phyloP scores from a whole-genome alignment of 2,329 filamentous ascomycete genomes.

The Alternaria ventricosa region DNA sequence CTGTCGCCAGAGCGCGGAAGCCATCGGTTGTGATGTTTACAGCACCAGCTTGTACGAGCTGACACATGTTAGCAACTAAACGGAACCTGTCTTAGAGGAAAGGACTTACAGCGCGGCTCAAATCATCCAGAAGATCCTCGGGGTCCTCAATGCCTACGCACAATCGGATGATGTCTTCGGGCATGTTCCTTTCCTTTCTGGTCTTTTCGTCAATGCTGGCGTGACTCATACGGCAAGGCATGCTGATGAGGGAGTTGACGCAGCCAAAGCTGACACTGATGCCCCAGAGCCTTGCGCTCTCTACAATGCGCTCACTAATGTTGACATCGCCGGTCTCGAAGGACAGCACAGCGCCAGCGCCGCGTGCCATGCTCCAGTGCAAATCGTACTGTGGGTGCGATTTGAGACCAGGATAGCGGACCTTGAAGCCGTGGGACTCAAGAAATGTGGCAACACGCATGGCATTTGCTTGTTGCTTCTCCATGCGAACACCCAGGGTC shows the following conservation, averaged over 20 bases:
- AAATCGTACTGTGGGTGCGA: slow-evolving; percentile 96
- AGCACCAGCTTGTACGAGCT: slow-evolving; percentile 89
- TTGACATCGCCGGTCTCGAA: slow-evolving; percentile 91
- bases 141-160: slow-evolving; percentile 97
- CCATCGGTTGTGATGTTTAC: slow-evolving; percentile 85
- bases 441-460: slow-evolving; percentile 91
- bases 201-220: slow-evolving; percentile 98
- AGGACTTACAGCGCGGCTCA: slow-evolving; percentile 82
- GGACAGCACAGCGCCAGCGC: slow-evolving; percentile 89
- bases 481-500: slow-evolving; percentile 96
- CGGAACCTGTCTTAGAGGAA: not conserved
- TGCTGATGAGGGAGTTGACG: slow-evolving; percentile 97
- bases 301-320: slow-evolving; percentile 90
- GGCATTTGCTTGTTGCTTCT: slow-evolving; percentile 94
- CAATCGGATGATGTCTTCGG: slow-evolving; percentile 93
- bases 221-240: slow-evolving; percentile 99
- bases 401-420: slow-evolving; percentile 91
- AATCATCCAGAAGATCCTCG: slow-evolving; percentile 89
- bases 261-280: slow-evolving; percentile 98
- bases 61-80: slow-evolving; percentile 15
- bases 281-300: slow-evolving; percentile 87
- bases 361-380: slow-evolving; percentile 93
- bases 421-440: slow-evolving; percentile 88
- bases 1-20: slow-evolving; percentile 66
- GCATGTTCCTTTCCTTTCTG: slow-evolving; percentile 72